phyloP scores from a whole-genome alignment of 768 basidiomycete species.

The Lyophyllum shimeji region DNA sequence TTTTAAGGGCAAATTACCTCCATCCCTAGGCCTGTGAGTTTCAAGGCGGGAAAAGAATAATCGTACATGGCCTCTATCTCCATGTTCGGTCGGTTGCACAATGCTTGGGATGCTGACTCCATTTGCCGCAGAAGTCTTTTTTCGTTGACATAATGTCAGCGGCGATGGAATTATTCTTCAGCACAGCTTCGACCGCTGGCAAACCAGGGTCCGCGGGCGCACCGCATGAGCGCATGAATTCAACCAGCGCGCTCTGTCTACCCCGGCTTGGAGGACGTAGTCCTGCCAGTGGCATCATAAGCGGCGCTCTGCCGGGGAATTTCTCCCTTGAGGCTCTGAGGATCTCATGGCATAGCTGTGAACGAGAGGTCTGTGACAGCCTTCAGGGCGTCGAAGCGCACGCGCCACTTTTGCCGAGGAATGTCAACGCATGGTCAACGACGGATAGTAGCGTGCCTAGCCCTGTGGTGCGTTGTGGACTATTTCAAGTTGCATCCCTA shows the following conservation, averaged over 20 bases:
- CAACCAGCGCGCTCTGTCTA: neutral
- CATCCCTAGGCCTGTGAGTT: constrained; percentile 8
- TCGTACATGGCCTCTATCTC: neutral
- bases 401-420: neutral
- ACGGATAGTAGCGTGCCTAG: neutral
- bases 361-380: constrained; percentile 1
- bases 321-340: neutral
- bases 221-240: too few species aligned
- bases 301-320: too few species aligned
- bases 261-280: neutral
- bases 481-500: too few species aligned
- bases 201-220: too few species aligned
- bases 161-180: neutral
- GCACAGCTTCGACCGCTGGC: neutral
- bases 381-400: neutral
- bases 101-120: neutral
- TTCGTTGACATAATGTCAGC: neutral
- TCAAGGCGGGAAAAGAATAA: neutral
- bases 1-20: constrained; percentile 1
- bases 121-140: neutral
- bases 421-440: neutral
- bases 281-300: too few species aligned
- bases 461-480: neutral
- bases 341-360: neutral
- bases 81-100: neutral